Evolutionary conservation across 2,329 filamentous ascomycete species (phyloP), one percentile per base, ranked within the genome.

Genomic region (Acephala macrosclerotiorum): DNA sequence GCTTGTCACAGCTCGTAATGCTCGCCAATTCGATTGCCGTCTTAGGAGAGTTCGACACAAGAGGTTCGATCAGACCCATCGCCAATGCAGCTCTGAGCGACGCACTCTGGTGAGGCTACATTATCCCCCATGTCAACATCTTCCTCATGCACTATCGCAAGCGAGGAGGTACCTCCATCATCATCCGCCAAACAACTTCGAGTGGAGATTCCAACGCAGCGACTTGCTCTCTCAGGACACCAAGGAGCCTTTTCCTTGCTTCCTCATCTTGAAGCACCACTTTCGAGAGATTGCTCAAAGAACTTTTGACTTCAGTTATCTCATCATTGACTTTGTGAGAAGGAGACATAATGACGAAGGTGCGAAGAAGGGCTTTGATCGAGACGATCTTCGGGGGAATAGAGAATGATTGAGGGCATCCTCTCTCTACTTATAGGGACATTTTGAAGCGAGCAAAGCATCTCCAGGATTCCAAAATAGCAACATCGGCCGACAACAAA

Each of bases 111-210:
- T 67, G 58, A 36, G 65, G 65, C 57, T 67, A 40, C 33, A 59
- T n/a, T n/a, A n/a, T n/a, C n/a, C n/a, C n/a, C 11, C 20, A 45
- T 42, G 6, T n/a, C 16, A 9, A n/a, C 33, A 58, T 58, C 42
- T 9, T 7, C 9, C 5, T 45, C 42, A 45, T 9, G n/a, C 6
- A 14, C 42, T 7, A n/a, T 6, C 9, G 9, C 3, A 18, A 33
- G 26, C 20, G n/a, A 20, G 26, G 25, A 33, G 22, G 1, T 38
- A 65, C 63, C 51, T 65, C 63, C 63, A 65, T 65, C 51, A 65
- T 65, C 65, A 66, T 66, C 16, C 65, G 40, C 61, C 60, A 66
- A 22, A 66, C 59, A 20, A 61, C 35, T 58, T 66, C 65, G 12
- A 58, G 20, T 53, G 66, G 61, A 45, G 64, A 56, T 38, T 66